Base-by-base conservation (phyloP, 345 rosid species). In the Xanthoceras sorbifolium region DNA sequence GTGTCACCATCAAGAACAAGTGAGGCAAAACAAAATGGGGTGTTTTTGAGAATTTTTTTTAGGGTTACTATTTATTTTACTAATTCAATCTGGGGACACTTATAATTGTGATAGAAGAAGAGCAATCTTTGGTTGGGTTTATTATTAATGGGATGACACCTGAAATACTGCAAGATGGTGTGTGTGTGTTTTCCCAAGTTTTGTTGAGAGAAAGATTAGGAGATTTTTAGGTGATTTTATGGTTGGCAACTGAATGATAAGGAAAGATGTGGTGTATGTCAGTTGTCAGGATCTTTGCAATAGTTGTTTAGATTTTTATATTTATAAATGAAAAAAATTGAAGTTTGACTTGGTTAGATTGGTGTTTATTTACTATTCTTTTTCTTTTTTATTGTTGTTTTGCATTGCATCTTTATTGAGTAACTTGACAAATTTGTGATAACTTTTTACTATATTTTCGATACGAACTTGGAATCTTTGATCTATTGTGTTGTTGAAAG, bases 1-100 rank as follows among this genome's bases (percentile, higher is more conserved):
- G 98, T 38, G 83, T 93, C 28, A 82, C 85, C 63, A 80, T 93
- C 76, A 91, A 86, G 87, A 73, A 88, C 29, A 93, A 87, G 77
- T 73, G 81, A 46, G 20, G 60, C 0, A 36, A 36, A 48, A 48
- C 18, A 48, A 15, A 46, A 22, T n/a, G n/a, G 20, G 8, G 15
- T 9, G 48, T 9, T 36, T 67, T 23, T 46, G 32, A 38, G 44
- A 63, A n/a, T 38, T 20, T 64, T 29, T 28, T 17, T 6, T 25
- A 69, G 73, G 65, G 60, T 55, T 32, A 57, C 31, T 55, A 5
- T 31, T 70, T 9, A 14, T n/a, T 42, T 74, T 31, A 63, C 60
- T 65, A 46, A 71, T 61, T 71, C 20, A n/a, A n/a, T 54, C 42
- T 72, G 76, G 76, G 66, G 10, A 25, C 64, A n/a, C 10, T n/a